These are phyloP conservation scores for Alternaria conjuncta DNA, from an alignment of 2,329 filamentous ascomycete species.

Conservation along the genomic window DNA sequence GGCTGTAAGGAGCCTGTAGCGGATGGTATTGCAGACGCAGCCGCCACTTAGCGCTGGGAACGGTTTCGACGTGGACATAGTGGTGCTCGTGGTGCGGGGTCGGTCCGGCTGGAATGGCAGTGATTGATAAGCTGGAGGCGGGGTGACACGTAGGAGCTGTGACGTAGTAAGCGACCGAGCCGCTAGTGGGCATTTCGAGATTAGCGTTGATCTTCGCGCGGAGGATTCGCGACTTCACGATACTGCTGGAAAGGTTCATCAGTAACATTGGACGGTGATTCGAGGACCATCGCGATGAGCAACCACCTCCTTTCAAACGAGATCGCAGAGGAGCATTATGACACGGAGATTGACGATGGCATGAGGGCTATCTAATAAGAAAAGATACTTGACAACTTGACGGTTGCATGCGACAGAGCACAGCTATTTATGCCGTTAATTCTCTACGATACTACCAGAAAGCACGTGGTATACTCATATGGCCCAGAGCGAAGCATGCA, in stretches of 20 bases:
- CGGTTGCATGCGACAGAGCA: background rate
- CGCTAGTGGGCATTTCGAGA: background rate
- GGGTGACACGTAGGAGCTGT: background rate
- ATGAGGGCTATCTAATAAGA: background rate
- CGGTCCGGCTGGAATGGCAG: background rate
- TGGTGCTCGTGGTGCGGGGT: background rate
- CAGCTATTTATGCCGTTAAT: background rate
- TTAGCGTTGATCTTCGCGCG: background rate
- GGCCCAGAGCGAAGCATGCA: background rate
- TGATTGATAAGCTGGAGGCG: background rate
- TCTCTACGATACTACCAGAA: background rate
- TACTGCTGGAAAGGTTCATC: background rate
- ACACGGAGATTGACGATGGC: background rate
- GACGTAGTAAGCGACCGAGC: background rate
- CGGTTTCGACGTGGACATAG: slow-evolving; percentile 11
- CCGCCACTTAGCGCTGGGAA: slow-evolving; percentile 41
- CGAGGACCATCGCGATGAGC: background rate
- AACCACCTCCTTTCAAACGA: rapidly evolving
- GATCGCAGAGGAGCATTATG: background rate
- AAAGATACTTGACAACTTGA: background rate
- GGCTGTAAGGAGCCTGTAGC: slow-evolving; percentile 35
- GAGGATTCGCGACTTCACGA: background rate
- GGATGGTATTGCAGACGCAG: slow-evolving; percentile 24
- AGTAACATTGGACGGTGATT: background rate
- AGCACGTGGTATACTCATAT: background rate